Evolutionary conservation across 192 early-diverging fungal genomes (phyloP).

Genomic region (Chytriomyces confervae): DNA sequence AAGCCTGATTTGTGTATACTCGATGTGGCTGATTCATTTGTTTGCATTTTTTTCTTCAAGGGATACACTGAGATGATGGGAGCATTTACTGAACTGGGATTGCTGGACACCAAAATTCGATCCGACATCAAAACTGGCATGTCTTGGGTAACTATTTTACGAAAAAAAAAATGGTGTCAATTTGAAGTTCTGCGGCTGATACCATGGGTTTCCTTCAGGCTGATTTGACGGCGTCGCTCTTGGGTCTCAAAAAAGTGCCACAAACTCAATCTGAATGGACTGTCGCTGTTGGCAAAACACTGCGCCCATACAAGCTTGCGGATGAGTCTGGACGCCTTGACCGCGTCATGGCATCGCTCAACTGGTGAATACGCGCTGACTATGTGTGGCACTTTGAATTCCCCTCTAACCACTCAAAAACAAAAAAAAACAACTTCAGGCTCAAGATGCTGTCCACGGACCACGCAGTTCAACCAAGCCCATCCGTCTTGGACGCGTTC

Average conservation of each 20-base stretch:
- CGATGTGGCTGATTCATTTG: background rate
- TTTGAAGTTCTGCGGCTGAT: conserved; percentile 51
- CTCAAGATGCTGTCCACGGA: conserved; percentile 14
- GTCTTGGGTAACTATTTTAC: conserved; percentile 35
- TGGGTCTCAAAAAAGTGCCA: conserved; percentile 18
- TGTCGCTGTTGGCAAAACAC: conserved; percentile 5
- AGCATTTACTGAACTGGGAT: conserved; percentile 90
- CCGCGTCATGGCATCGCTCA: conserved; percentile 54
- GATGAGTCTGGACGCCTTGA: conserved; percentile 17
- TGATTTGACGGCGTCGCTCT: conserved; percentile 50
- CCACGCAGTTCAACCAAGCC: conserved; percentile 31
- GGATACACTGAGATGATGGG: conserved; percentile 98
- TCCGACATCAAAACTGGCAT: background rate
- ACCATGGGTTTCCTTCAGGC: background rate
- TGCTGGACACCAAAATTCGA: conserved; percentile 69
- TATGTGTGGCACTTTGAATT: background rate
- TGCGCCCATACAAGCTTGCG: conserved; percentile 19
- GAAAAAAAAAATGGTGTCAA: conserved; percentile 38
- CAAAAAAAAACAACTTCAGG: conserved; percentile 64
- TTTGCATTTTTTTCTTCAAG: conserved; percentile 39
- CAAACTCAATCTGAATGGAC: conserved; percentile 15
- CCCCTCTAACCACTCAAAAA: conserved; percentile 22
- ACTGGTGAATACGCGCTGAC: conserved; percentile 40
- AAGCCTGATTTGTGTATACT: background rate
- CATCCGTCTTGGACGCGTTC: conserved; percentile 75